A percentile compares a stretch with the other conserved stretches of the same genome.
These are phyloP conservation scores for Russula compacta DNA, from an alignment of 768 basidiomycete species.

Conservation along the genomic window DNA sequence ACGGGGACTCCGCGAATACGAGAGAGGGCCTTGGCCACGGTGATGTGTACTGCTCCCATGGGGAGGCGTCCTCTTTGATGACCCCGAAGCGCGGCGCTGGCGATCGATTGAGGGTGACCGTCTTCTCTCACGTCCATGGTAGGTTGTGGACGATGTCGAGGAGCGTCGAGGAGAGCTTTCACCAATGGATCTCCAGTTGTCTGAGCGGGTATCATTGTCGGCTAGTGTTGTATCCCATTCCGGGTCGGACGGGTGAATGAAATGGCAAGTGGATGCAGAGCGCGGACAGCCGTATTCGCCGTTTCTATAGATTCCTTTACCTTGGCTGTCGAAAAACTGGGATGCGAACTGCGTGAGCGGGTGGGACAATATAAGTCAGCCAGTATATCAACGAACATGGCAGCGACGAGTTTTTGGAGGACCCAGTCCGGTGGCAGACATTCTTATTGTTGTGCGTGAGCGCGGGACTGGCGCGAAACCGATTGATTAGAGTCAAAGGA, in stretches of 20 bases:
- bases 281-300: slow-evolving; percentile 14
- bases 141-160: not conserved
- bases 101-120: not conserved
- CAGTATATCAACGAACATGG: slow-evolving; percentile 3
- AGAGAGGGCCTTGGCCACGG: not conserved
- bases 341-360: not conserved
- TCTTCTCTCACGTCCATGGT: not conserved
- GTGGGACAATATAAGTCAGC: not conserved
- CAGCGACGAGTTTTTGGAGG: slow-evolving; percentile 9
- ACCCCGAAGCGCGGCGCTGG: not conserved
- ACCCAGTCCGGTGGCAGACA: not conserved
- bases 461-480: no score
- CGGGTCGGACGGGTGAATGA: slow-evolving; percentile 16
- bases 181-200: not conserved
- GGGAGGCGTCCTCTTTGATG: slow-evolving; percentile 1
- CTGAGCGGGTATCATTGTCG: not conserved
- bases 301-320: not conserved
- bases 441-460: not conserved
- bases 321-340: slow-evolving; percentile 8
- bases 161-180: slow-evolving; percentile 1
- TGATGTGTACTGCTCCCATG: slow-evolving; percentile 5
- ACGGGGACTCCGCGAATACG: slow-evolving; percentile 5
- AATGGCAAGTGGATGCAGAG: not conserved
- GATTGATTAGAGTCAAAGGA: no score
- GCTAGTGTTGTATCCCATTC: slow-evolving; percentile 5